Evolutionary conservation across 2,329 filamentous ascomycete genomes (phyloP).

Genomic region (Xylariaceae sp.): DNA sequence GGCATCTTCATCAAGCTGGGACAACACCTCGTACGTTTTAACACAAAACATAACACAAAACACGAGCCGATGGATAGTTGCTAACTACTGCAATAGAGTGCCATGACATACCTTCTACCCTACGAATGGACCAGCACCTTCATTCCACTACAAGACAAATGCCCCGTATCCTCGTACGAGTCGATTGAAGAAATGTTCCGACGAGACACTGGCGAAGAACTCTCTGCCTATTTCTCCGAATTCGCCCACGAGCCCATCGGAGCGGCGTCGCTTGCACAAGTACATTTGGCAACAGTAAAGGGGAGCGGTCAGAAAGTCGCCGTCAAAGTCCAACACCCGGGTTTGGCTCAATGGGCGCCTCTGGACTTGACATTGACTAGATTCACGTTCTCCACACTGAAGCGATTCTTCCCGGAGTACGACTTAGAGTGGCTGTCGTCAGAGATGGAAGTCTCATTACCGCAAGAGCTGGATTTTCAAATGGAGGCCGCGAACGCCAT

Average conservation of each 20-base stretch:
- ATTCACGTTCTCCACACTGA: conserved; percentile 86
- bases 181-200: conserved; percentile 85
- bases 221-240: conserved; percentile 80
- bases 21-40: conserved; percentile 71
- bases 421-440: conserved; percentile 92
- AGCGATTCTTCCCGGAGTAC: conserved; percentile 94
- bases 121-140: conserved; percentile 94
- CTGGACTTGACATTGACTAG: conserved; percentile 82
- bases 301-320: conserved; percentile 83
- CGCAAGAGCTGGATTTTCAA: conserved; percentile 85
- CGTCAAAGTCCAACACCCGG: conserved; percentile 94
- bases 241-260: conserved; percentile 81
- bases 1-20: conserved; percentile 98
- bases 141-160: conserved; percentile 91
- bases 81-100: conserved; percentile 53
- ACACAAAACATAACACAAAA: too few species aligned
- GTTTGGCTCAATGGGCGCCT: conserved; percentile 82
- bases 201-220: conserved; percentile 71
- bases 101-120: conserved; percentile 91
- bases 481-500: conserved; percentile 82
- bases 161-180: conserved; percentile 83
- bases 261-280: conserved; percentile 89
- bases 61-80: background rate
- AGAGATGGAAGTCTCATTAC: conserved; percentile 88
- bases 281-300: conserved; percentile 81